Evolutionary conservation across 2,329 filamentous ascomycete genomes (phyloP), one percentile per base, ranked within the genome.

Genomic region (Microascus cirrosus): DNA sequence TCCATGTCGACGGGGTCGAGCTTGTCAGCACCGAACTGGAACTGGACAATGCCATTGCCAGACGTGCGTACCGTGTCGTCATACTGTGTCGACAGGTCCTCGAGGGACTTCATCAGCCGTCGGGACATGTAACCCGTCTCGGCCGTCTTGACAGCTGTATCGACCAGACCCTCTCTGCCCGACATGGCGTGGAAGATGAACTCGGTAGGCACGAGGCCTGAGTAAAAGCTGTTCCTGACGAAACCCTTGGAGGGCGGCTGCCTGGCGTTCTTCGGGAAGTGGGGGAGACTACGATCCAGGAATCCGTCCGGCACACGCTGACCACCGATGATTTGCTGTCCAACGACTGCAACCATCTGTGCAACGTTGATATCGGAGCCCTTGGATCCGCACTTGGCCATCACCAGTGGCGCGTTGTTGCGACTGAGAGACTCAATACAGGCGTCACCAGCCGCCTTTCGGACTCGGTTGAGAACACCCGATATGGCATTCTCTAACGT

Each of bases 51-150:
- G 35, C 85, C 86, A 8, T 89, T 89, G 1, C 86, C 87, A 0
- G 92, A 96, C 32, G 93, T 97, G 59, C 94, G 84, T 0, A 99
- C 93, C 0, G 94, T 99, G 65, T 95, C 84, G 66, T 99, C 94
- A 66, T 99, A 99, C 65, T 91, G 85, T 0, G 89, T 90, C 1
- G 92, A 96, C 2, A 97, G 75, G 76, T 99, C 94, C 69, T 99
- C 94, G 54, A 99, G 74, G 2, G 90, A 96, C 73, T 99, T 99
- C 93, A 99, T 99, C 68, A 99, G 72, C 64, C 94, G 86, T 74
- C 94, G 86, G 62, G 93, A 97, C 94, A 99, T 99, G 74, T 99
- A 99, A 62, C 94, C 94, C 12, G 94, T 99, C 72, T 99, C 94
- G 57, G 94, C 94, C 57, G 94, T 99, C 77, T 99, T 99, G 74